Evolutionary conservation across 768 basidiomycete genomes (phyloP), one percentile per base, ranked within the genome.

Genomic region (Galerina sulciceps): DNA sequence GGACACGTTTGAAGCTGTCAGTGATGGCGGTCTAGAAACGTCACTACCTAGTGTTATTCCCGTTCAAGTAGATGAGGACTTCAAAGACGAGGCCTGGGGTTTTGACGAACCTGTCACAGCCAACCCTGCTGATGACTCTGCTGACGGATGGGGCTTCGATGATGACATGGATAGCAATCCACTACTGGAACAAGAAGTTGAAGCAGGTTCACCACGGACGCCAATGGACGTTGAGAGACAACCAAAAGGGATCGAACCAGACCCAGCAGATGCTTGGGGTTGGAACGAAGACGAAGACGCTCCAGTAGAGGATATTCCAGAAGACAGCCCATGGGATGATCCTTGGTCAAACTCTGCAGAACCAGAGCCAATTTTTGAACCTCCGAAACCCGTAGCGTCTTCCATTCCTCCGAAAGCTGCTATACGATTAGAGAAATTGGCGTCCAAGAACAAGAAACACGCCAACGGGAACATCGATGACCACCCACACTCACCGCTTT

Each of bases 191-290:
- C 53, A 45, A 23, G 74, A 74, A 34, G 72, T 80, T 10, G 77
- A 78, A 48, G 78, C 37, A 23, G 78, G 1, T 15, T 62, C 53
- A 14, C 57, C 42, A 13, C 48, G 36, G 31, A 61, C 64, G 26
- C 57, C 59, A 17, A 61, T 62, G 18, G 49, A 48, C 26, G 37
- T 38, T n/a, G 47, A 44, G 14, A 41, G 51, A 11, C 48, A 42
- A 51, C 59, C 62, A 20, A 64, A 53, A 14, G 67, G 70, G 11
- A 62, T 67, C 4, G 79, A 79, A 22, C 71, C 76, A 13, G 81
- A 84, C 61, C 71, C 84, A 9, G 76, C 71, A 14, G 86, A 88
- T 63, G 85, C 89, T 0, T 93, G 92, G 91, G 92, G 87, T 2
- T 91, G 86, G 86, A 86, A 90, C 38, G 85, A 86, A 41, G 85